These are phyloP conservation scores for Lactifluus piperatus DNA, from an alignment of 768 basidiomycete genomes.

Conservation along the genomic window DNA sequence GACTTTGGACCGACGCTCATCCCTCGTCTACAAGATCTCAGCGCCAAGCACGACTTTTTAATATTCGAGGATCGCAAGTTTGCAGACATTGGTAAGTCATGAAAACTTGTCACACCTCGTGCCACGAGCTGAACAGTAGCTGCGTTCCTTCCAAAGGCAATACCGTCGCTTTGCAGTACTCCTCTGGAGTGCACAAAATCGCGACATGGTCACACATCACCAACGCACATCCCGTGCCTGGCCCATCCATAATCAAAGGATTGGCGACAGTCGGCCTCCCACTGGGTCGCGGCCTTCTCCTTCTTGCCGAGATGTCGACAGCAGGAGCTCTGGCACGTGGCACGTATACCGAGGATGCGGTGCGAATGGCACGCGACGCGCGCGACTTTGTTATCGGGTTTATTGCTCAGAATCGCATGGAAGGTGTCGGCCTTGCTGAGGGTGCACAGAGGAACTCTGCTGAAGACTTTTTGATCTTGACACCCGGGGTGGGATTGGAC, in stretches of 20 bases:
- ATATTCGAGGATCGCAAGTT: slow-evolving; percentile 99
- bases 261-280: slow-evolving; percentile 81
- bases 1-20: slow-evolving; percentile 77
- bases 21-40: slow-evolving; percentile 57
- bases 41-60: slow-evolving; percentile 79
- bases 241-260: slow-evolving; percentile 90
- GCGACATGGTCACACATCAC: slow-evolving; percentile 95
- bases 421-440: slow-evolving; percentile 42
- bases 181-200: slow-evolving; percentile 86
- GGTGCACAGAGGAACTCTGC: slow-evolving; percentile 7
- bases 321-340: slow-evolving; percentile 76
- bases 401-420: slow-evolving; percentile 84
- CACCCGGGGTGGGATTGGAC: slow-evolving; percentile 88
- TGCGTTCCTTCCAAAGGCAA: slow-evolving; percentile 63
- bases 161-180: slow-evolving; percentile 93
- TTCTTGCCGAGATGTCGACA: slow-evolving; percentile 96
- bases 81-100: slow-evolving; percentile 82
- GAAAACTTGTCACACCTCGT: not conserved
- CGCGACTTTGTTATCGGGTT: slow-evolving; percentile 93
- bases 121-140: not conserved
- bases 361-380: slow-evolving; percentile 77
- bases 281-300: slow-evolving; percentile 74
- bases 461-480: slow-evolving; percentile 85
- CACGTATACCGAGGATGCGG: slow-evolving; percentile 75
- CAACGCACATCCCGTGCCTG: slow-evolving; percentile 93